Evolutionary conservation across 768 basidiomycete genomes (phyloP).

Genomic region (Ramaria sp.): DNA sequence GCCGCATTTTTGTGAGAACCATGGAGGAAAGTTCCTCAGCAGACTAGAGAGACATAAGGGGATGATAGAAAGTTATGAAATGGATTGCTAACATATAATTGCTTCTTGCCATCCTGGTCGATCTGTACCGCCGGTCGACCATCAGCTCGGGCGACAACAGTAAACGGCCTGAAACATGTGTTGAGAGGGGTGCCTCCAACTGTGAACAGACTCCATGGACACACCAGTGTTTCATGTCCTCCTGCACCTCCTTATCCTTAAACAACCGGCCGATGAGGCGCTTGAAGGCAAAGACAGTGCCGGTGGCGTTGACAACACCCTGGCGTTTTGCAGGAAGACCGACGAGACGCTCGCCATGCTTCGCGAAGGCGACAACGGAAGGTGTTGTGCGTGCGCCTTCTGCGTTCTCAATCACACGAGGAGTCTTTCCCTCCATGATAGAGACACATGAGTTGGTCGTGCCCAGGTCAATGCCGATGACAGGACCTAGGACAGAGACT

Average conservation of each 20-base stretch:
- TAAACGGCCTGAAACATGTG: slow-evolving; percentile 55
- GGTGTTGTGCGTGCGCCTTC: slow-evolving; percentile 98
- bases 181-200: not conserved
- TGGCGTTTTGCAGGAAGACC: slow-evolving; percentile 97
- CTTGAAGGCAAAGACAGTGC: slow-evolving; percentile 93
- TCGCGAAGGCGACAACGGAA: slow-evolving; percentile 97
- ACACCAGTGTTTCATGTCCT: slow-evolving; percentile 79
- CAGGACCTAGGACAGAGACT: slow-evolving; percentile 47
- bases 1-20: slow-evolving; percentile 88
- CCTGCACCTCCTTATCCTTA: slow-evolving; percentile 86
- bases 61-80: not conserved
- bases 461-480: slow-evolving; percentile 95
- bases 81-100: slow-evolving; percentile 51
- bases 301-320: slow-evolving; percentile 88
- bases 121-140: slow-evolving; percentile 76
- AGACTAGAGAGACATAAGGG: slow-evolving; percentile 38
- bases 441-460: slow-evolving; percentile 89
- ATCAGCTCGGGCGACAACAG: slow-evolving; percentile 59
- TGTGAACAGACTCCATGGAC: slow-evolving; percentile 11
- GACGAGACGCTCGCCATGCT: slow-evolving; percentile 92
- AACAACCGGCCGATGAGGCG: slow-evolving; percentile 91
- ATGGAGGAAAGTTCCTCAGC: slow-evolving; percentile 81
- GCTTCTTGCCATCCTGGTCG: slow-evolving; percentile 75
- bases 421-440: slow-evolving; percentile 91
- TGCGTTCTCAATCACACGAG: slow-evolving; percentile 93